phyloP scores from a whole-genome alignment of 495 filamentous ascomycete species.

The Penicillium samsonianum region DNA sequence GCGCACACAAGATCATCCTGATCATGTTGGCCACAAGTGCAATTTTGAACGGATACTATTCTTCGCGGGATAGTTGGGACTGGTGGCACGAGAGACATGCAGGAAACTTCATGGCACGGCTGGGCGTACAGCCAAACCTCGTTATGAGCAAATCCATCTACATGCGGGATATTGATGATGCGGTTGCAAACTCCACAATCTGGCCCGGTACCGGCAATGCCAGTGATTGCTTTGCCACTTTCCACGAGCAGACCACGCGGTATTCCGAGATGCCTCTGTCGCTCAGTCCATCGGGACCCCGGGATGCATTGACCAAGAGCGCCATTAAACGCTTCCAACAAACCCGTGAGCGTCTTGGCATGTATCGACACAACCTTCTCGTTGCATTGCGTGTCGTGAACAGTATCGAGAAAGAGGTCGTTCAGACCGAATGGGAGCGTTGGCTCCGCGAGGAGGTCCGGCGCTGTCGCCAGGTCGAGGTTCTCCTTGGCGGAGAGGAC shows the following conservation, averaged over 20 bases:
- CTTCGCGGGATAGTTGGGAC: constrained; percentile 62
- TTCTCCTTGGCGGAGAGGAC: constrained; percentile 44
- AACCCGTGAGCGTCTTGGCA: constrained; percentile 76
- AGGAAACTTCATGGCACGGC: constrained; percentile 69
- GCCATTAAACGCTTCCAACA: constrained; percentile 68
- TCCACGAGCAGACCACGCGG: constrained; percentile 43
- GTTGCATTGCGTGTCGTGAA: constrained; percentile 91
- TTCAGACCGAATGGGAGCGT: constrained; percentile 85
- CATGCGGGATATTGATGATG: constrained; percentile 76
- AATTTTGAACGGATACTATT: constrained; percentile 68
- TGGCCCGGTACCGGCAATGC: constrained; percentile 37
- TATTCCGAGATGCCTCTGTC: constrained; percentile 32
- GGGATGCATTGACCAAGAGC: constrained; percentile 52
- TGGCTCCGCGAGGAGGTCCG: constrained; percentile 75
- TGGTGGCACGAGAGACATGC: constrained; percentile 90
- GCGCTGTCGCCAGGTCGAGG: constrained; percentile 65
- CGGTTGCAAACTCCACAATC: constrained; percentile 48
- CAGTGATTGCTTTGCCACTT: constrained; percentile 48
- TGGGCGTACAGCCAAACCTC: constrained; percentile 76
- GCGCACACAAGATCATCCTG: constrained; percentile 75
- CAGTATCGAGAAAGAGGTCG: constrained; percentile 78
- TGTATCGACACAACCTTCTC: constrained; percentile 87
- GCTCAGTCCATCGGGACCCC: constrained; percentile 36
- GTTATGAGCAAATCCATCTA: constrained; percentile 86
- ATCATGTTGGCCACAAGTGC: constrained; percentile 64